Evolutionary conservation across 106 monocot species (phyloP), one percentile per base, ranked within the genome.

Genomic region (Iris macrosiphon): DNA sequence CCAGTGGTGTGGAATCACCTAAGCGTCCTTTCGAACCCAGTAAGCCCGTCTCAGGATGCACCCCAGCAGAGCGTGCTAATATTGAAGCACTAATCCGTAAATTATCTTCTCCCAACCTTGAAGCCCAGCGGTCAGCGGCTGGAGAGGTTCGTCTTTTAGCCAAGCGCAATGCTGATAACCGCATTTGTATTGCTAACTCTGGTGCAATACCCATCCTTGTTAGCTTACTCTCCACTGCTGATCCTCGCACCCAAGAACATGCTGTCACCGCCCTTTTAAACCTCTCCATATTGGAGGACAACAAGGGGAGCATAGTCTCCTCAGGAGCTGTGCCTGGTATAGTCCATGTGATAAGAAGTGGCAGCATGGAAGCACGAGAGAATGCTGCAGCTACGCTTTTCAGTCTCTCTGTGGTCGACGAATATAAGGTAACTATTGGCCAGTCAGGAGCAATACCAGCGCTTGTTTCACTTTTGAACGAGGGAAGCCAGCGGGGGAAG

Each of bases 1-100:
- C 45, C 8, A 92, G 82, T 67, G 92, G 86, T 24, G 46, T 92
- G 24, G 82, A 86, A 16, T 82, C 86, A 26, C 92, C 92, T 3
- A 76, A 86, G 64, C 68, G 75, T 2, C 68, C 78, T 37, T n/a
- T 68, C 23, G 62, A 31, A 8, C 59, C 44, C n/a, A 51, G 18
- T 49, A 85, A 81, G 67, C 56, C 63, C 12, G 17, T 52, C 19
- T 61, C 70, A 2, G 49, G 78, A 3, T 76, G 72, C 44, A 65
- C 60, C 7, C 54, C 68, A 14, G 37, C 52, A 30, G 75, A 80
- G 19, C 78, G 57, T 37, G 59, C 78, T 7, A 60, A 70, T 39
- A 75, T 91, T 6, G 72, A 85, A 49, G 68, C 72, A 1, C 72
- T 91, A 19, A 53, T 91, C 33, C 24, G 31, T 19, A 72, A 72